Conservation (phyloP, 495 filamentous ascomycete genomes). For the Bacidia rubella region DNA sequence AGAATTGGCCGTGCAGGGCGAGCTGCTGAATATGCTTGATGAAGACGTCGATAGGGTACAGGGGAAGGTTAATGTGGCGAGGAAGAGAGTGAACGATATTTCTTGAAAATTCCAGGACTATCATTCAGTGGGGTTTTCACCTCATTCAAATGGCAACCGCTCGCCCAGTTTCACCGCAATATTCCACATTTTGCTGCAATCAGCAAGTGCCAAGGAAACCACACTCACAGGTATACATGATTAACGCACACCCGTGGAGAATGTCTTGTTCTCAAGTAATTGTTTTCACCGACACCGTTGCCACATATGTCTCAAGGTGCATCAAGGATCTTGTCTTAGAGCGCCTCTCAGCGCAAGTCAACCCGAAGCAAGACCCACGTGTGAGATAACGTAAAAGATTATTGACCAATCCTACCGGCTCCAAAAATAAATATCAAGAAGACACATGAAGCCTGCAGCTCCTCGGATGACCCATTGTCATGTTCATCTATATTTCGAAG, state of each 20-base stretch:
- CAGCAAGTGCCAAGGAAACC: neutral
- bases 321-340: neutral
- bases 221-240: neutral
- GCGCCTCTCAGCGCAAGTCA: neutral
- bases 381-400: neutral
- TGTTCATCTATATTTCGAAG: neutral
- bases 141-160: no score
- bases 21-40: slow-evolving; percentile 62
- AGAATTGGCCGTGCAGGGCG: slow-evolving; percentile 74
- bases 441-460: neutral
- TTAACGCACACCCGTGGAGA: neutral
- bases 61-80: slow-evolving; percentile 69
- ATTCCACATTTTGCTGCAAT: neutral
- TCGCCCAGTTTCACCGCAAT: neutral
- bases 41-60: slow-evolving; percentile 59
- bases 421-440: neutral
- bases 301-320: neutral
- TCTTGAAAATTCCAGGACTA: slow-evolving; percentile 39
- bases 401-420: neutral
- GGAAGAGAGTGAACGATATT: slow-evolving; percentile 68
- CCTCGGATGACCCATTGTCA: neutral
- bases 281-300: no score
- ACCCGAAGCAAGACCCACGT: neutral
- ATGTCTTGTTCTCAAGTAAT: no score
- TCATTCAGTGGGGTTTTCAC: no score